Evolutionary conservation across 306 rosid genomes (phyloP), one percentile per base, ranked within the genome.

Genomic region (Calophaca sinica): DNA sequence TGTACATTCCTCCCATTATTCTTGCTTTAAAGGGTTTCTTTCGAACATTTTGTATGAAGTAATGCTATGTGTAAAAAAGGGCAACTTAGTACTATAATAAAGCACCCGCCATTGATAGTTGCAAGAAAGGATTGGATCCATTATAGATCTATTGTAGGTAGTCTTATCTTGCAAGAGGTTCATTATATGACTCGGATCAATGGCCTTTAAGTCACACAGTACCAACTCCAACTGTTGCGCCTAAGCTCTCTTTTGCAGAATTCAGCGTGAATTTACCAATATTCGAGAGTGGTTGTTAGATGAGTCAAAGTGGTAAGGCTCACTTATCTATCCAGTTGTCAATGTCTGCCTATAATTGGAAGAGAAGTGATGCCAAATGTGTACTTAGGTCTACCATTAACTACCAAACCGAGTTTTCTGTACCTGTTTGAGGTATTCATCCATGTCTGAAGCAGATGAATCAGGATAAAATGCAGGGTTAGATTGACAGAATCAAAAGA

Each of bases 1-100:
- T 35, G 57, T 11, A 15, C 62, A n/a, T 9, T 64, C 42, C 42
- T 10, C 29, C 51, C 7, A 9, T 39, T 55, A 8, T 32, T 69
- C 54, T 70, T 44, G 74, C 72, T 65, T 45, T 68, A 2, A 36
- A 12, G 8, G 57, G 31, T 58, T 70, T 63, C 42, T 52, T 71
- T 48, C 52, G 57, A 7, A 9, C 26, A 48, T 45, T 54, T 62
- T 73, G 32, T 39, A 39, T 62, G 39, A n/a, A 38, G 39, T 62
- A 45, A 58, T 58, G 31, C 45, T 48, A 48, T 44, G 54, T 5
- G 12, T 64, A 26, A 1, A 60, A 60, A 33, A n/a, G 45, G 12
- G 10, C 4, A 61, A 61, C 46, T 35, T 32, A 5, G 65, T 33
- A 60, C 66, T 33, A 60, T n/a, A 60, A 60, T n/a, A 60, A 33